Percentiles rank a stretch among this genome's conserved stretches.
These are phyloP conservation scores for Diaporthe vexans DNA, from an alignment of 2,329 filamentous ascomycete species.

Conservation along the genomic window DNA sequence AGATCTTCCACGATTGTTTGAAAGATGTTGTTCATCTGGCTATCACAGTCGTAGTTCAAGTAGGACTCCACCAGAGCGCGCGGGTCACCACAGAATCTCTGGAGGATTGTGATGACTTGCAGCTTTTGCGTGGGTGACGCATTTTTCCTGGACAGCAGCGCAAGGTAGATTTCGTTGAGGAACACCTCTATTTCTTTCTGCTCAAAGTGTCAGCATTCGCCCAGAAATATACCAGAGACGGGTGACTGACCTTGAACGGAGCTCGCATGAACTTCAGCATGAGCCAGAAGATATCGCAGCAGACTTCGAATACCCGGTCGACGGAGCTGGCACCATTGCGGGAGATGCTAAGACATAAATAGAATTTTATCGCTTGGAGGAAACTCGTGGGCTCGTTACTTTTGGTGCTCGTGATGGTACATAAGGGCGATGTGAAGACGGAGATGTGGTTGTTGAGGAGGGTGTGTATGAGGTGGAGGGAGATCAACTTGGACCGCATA, in stretches of 20 bases:
- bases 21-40: constrained; percentile 96
- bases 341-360: constrained; percentile 93
- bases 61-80: constrained; percentile 94
- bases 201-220: constrained; percentile 33
- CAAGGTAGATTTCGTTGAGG: constrained; percentile 95
- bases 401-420: constrained; percentile 92
- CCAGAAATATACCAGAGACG: neutral
- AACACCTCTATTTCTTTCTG: constrained; percentile 98
- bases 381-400: constrained; percentile 91
- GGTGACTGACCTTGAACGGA: constrained; percentile 83
- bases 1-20: constrained; percentile 95
- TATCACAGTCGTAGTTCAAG: constrained; percentile 97
- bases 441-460: constrained; percentile 93
- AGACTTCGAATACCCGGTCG: constrained; percentile 92
- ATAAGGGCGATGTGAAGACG: constrained; percentile 91
- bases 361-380: constrained; percentile 95
- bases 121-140: constrained; percentile 93
- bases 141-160: constrained; percentile 88
- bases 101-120: constrained; percentile 88
- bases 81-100: constrained; percentile 87
- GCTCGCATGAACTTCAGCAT: constrained; percentile 95
- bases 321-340: constrained; percentile 96
- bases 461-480: constrained; percentile 94
- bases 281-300: constrained; percentile 97
- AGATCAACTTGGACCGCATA: constrained; percentile 97